Evolutionary conservation across 768 basidiomycete genomes (phyloP).

Genomic region (Kondoa subrosea): DNA sequence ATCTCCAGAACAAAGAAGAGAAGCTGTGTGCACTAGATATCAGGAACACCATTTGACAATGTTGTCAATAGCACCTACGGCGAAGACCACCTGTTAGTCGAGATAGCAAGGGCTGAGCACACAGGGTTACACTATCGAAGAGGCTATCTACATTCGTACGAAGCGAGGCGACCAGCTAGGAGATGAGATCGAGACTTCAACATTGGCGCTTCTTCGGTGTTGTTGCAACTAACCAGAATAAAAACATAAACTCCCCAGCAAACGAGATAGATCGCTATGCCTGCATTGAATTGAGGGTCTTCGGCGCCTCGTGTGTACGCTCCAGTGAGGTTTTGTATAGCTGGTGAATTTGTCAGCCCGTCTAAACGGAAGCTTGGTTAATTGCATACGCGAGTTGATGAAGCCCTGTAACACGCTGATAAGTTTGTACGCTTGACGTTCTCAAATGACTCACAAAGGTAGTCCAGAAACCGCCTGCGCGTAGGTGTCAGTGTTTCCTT

Average conservation of each 20-base stretch:
- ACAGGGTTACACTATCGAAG: slow-evolving; percentile 8
- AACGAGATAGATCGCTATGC: background rate
- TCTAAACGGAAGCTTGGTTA: too few relatives aligned
- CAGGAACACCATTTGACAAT: slow-evolving; percentile 24
- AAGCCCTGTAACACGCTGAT: background rate
- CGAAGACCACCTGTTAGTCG: background rate
- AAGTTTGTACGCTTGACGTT: background rate
- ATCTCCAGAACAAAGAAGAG: slow-evolving; percentile 26
- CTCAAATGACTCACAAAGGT: too few relatives aligned
- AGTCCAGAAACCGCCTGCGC: background rate
- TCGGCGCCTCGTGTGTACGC: background rate
- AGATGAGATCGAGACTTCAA: background rate
- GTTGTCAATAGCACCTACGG: slow-evolving; percentile 1
- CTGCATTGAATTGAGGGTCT: background rate
- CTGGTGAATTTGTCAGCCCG: too few relatives aligned
- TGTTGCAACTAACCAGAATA: background rate
- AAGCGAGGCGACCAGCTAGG: background rate
- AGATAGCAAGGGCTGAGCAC: background rate
- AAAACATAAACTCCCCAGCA: background rate
- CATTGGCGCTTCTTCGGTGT: too few relatives aligned
- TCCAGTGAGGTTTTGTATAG: background rate
- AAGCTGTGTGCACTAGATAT: slow-evolving; percentile 22
- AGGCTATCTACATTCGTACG: slow-evolving; percentile 10
- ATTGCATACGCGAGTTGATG: background rate
- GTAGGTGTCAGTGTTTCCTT: too few relatives aligned